Evolutionary conservation across 2,329 filamentous ascomycete genomes (phyloP).

Genomic region (Colletotrichum navitas): DNA sequence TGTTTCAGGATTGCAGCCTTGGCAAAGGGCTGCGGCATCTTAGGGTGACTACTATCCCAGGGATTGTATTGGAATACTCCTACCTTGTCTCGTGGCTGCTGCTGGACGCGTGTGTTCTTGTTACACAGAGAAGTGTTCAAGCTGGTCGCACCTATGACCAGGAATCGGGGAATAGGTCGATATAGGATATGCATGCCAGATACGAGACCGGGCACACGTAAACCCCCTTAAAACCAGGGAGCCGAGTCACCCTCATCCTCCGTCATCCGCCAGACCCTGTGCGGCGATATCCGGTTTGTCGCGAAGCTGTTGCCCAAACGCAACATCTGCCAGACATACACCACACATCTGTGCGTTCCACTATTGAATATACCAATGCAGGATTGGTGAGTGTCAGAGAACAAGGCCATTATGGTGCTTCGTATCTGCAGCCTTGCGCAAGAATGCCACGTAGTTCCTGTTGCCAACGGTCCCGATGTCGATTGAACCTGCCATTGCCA

Average conservation of each 20-base stretch:
- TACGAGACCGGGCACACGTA: neutral
- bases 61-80: neutral
- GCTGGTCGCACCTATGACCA: neutral
- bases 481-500: neutral
- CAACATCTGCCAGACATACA: neutral
- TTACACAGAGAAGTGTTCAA: neutral
- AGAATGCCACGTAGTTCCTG: neutral
- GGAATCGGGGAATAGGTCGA: neutral
- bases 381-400: neutral
- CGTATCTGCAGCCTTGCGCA: neutral
- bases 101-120: conserved; percentile 2
- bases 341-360: neutral
- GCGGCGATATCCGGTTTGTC: neutral
- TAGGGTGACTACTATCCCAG: neutral
- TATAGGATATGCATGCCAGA: neutral
- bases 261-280: neutral
- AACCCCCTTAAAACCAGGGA: neutral
- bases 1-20: conserved; percentile 25
- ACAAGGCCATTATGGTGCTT: neutral
- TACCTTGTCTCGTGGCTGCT: neutral
- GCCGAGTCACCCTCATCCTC: neutral
- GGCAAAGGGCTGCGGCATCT: conserved; percentile 18
- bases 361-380: neutral
- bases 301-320: neutral
- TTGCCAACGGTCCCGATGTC: neutral